Percentiles rank a stretch among this genome's conserved stretches.
Conservation (phyloP, 805 yeast species). For the Nematodospora valgi region DNA sequence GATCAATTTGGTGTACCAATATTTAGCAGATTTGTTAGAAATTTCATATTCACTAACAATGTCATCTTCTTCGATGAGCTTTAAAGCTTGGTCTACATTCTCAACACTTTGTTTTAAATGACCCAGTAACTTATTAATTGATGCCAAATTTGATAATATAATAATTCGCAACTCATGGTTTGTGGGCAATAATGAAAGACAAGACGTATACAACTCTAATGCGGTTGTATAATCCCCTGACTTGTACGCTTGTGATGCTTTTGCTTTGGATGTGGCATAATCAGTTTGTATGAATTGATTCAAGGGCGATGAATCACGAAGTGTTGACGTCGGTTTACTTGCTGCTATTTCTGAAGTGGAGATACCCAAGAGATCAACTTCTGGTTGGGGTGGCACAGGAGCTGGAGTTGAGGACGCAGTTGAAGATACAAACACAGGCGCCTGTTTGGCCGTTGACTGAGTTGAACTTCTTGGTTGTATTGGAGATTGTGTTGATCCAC, state of each 20-base stretch:
- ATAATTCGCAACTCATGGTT: conserved; percentile 65
- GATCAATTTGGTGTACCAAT: conserved; percentile 71
- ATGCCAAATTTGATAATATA: conserved; percentile 70
- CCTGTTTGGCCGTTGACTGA: neutral
- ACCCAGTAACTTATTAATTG: conserved; percentile 13
- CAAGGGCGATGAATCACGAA: conserved; percentile 17
- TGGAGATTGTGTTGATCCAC: neutral
- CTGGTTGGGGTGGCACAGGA: conserved; percentile 11
- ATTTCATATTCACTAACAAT: conserved; percentile 22
- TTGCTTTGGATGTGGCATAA: conserved; percentile 47
- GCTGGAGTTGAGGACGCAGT: conserved; percentile 10
- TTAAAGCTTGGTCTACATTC: conserved; percentile 47
- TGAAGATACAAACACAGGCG: conserved; percentile 1
- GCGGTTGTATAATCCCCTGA: conserved; percentile 83
- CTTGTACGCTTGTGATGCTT: conserved; percentile 63
- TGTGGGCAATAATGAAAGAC: conserved; percentile 50
- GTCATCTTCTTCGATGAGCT: conserved; percentile 25
- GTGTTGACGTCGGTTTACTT: neutral
- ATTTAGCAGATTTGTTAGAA: conserved; percentile 53
- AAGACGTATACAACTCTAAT: conserved; percentile 51
- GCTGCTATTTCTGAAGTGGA: conserved; percentile 7
- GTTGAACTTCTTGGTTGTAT: neutral
- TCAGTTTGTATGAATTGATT: conserved; percentile 39
- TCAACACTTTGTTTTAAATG: conserved; percentile 25
- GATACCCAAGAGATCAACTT: conserved; percentile 29